Conservation (phyloP, 495 filamentous ascomycete genomes). For the Xylaria curta region DNA sequence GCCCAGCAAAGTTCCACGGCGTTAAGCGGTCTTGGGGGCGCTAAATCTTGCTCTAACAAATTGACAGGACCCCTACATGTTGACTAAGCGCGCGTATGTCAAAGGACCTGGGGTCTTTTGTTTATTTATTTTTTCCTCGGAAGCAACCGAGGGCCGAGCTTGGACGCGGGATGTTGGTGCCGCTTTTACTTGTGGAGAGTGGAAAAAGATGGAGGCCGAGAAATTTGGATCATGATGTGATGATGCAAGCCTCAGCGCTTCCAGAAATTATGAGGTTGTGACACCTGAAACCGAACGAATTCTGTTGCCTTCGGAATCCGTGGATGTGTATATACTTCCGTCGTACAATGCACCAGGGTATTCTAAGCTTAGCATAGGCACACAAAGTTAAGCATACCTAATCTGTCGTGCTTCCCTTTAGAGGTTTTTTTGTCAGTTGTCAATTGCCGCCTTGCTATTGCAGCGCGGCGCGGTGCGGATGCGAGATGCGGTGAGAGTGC, state of each 20-base stretch:
- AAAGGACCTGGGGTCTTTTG: background rate
- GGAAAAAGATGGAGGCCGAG: slow-evolving; percentile 16
- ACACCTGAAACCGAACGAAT: slow-evolving; percentile 22
- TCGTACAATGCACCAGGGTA: background rate
- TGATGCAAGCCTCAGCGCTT: slow-evolving; percentile 23
- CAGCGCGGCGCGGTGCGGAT: slow-evolving; percentile 6
- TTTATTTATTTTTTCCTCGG: slow-evolving; percentile 12
- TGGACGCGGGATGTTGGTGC: background rate
- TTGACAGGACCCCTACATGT: background rate
- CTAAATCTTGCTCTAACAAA: background rate
- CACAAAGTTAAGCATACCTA: background rate
- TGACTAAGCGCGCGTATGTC: slow-evolving; percentile 11
- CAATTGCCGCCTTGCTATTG: slow-evolving; percentile 6
- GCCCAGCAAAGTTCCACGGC: background rate
- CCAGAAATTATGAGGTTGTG: slow-evolving; percentile 22
- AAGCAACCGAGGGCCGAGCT: slow-evolving; percentile 7
- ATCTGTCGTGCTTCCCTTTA: background rate
- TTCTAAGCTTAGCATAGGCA: background rate
- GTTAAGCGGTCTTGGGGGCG: background rate
- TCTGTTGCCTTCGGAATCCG: background rate
- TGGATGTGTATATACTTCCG: background rate
- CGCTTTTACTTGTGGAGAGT: slow-evolving; percentile 6
- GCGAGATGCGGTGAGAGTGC: background rate
- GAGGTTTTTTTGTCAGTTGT: background rate
- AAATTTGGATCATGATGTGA: background rate